These are phyloP conservation scores for Aschersonia sp. DNA, from an alignment of 2,329 filamentous ascomycete genomes.

Conservation along the genomic window DNA sequence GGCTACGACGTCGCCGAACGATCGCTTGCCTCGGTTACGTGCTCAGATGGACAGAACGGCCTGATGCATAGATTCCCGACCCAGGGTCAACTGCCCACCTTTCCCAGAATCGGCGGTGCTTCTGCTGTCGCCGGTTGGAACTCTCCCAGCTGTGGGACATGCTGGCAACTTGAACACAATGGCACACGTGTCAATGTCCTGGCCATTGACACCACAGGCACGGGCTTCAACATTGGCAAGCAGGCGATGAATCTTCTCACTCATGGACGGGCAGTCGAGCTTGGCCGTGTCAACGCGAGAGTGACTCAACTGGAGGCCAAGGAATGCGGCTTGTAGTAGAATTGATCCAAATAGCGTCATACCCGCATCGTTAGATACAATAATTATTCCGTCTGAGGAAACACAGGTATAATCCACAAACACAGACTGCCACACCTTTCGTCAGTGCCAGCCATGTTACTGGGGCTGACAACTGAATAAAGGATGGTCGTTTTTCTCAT, in stretches of 20 bases:
- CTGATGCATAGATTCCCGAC: slow-evolving; percentile 48
- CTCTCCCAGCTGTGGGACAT: slow-evolving; percentile 41
- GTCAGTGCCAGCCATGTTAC: too few species aligned
- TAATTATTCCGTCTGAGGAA: not conserved
- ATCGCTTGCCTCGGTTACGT: slow-evolving; percentile 42
- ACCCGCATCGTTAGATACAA: not conserved
- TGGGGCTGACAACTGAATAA: too few species aligned
- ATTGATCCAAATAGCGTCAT: not conserved
- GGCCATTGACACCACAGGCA: slow-evolving; percentile 35
- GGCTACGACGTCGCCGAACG: slow-evolving; percentile 50
- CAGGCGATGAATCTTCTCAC: slow-evolving; percentile 41
- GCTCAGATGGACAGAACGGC: slow-evolving; percentile 54
- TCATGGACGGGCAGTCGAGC: slow-evolving; percentile 26
- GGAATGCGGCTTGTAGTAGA: slow-evolving; percentile 25
- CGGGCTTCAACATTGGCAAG: slow-evolving; percentile 41
- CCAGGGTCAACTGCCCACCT: slow-evolving; percentile 33
- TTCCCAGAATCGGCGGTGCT: slow-evolving; percentile 42
- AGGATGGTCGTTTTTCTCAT: not conserved
- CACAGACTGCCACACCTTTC: too few species aligned
- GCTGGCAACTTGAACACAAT: slow-evolving; percentile 40
- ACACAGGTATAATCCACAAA: too few species aligned
- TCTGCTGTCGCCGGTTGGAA: slow-evolving; percentile 40
- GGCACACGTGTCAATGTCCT: slow-evolving; percentile 37
- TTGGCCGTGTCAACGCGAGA: slow-evolving; percentile 16
- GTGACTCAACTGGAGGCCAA: slow-evolving; percentile 26